These are phyloP conservation scores for Suillus sp. DNA, from an alignment of 768 basidiomycete species.

Conservation along the genomic window DNA sequence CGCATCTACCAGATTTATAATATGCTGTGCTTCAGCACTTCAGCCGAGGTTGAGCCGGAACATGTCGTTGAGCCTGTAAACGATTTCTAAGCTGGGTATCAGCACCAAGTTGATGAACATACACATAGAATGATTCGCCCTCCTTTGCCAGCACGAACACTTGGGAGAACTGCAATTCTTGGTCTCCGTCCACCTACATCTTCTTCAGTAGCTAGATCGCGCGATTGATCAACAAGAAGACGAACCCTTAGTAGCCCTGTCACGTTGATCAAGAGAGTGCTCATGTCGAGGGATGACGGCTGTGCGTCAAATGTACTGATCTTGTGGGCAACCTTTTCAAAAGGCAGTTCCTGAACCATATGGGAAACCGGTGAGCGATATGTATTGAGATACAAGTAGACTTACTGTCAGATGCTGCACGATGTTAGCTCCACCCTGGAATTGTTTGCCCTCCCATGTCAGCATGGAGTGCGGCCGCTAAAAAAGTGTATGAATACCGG, in stretches of 20 bases:
- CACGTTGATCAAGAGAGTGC: conserved; percentile 77
- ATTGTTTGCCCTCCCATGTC: conserved; percentile 68
- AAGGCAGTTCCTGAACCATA: conserved; percentile 64
- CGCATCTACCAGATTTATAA: conserved; percentile 7
- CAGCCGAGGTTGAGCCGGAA: conserved; percentile 85
- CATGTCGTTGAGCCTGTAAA: conserved; percentile 75
- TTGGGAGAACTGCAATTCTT: conserved; percentile 90
- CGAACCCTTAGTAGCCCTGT: conserved; percentile 82
- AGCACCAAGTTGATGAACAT: conserved; percentile 33
- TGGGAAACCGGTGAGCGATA: conserved; percentile 7
- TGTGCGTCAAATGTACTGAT: conserved; percentile 87
- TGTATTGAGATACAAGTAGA: background rate
- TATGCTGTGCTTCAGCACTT: conserved; percentile 28
- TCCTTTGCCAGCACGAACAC: conserved; percentile 90
- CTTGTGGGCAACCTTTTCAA: conserved; percentile 78
- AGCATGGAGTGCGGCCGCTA: conserved; percentile 86
- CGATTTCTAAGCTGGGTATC: conserved; percentile 13
- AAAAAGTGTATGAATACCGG: conserved; percentile 33
- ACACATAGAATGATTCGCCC: conserved; percentile 81
- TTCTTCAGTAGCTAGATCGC: conserved; percentile 7
- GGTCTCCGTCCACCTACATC: conserved; percentile 68
- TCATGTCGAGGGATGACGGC: conserved; percentile 63
- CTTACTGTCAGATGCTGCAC: conserved; percentile 73
- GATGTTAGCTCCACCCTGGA: conserved; percentile 59
- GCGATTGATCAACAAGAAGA: conserved; percentile 12